Percentiles rank a stretch among this genome's conserved stretches.
Conservation (phyloP, 139 green algal genomes). For the Tetraselmis chui region DNA sequence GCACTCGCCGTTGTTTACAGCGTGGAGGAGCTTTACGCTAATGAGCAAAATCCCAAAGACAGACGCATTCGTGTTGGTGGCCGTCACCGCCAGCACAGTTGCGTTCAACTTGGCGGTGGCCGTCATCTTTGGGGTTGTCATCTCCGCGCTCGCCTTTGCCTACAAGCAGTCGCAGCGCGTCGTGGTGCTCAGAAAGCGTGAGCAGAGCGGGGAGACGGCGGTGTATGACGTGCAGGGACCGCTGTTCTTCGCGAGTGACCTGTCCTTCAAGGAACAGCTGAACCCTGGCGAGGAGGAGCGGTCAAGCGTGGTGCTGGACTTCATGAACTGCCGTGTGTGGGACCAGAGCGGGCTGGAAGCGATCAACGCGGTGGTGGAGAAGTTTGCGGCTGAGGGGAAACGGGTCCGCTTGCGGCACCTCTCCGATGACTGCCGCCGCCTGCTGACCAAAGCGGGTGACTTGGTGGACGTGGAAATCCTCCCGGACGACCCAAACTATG, state of each 20-base stretch:
- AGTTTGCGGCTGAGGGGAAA: neutral
- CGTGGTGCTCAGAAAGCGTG: neutral
- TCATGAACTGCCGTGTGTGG: slow-evolving; percentile 18
- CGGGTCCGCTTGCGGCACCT: slow-evolving; percentile 17
- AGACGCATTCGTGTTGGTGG: slow-evolving; percentile 16
- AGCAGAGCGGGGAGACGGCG: neutral
- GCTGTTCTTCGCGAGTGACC: slow-evolving; percentile 25
- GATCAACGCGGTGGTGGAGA: slow-evolving; percentile 7
- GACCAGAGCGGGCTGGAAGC: slow-evolving; percentile 14
- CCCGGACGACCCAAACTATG: slow-evolving; percentile 23
- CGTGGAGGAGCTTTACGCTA: slow-evolving; percentile 5
- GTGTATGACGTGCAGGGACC: slow-evolving; percentile 20
- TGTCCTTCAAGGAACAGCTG: slow-evolving; percentile 10
- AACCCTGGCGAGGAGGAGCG: slow-evolving; percentile 4
- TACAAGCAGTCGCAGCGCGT: slow-evolving; percentile 18
- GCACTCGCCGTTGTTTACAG: too few species aligned
- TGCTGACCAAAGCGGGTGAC: slow-evolving; percentile 18
- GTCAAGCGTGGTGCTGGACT: slow-evolving; percentile 17
- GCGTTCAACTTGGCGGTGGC: slow-evolving; percentile 25
- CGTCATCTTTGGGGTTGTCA: slow-evolving; percentile 22
- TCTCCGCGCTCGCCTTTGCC: slow-evolving; percentile 18
- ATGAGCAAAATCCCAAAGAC: slow-evolving; percentile 19
- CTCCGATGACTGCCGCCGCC: slow-evolving; percentile 9
- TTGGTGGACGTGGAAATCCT: slow-evolving; percentile 20
- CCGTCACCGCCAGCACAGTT: slow-evolving; percentile 19